Base-by-base conservation (phyloP, 1,139 yeast genomes). In the Blastobotrys ciferrii region DNA sequence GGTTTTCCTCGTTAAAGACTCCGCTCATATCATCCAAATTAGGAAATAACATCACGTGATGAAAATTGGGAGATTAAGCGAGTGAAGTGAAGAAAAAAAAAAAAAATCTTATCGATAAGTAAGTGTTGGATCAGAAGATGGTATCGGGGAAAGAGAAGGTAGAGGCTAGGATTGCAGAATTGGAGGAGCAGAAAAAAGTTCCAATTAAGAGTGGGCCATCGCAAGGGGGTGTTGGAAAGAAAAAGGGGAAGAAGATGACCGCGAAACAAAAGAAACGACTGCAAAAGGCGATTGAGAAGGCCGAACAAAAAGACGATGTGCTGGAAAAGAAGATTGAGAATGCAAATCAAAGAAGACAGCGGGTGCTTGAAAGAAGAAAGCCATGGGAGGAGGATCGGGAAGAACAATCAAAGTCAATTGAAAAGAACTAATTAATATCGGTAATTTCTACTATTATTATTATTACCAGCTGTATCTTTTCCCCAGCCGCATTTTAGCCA, bases 401-500 rank as follows among this genome's bases (percentile, higher is more conserved):
- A 14, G 42, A 28, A 39, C 42, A 30, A 25, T 39, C 32, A 39
- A 36, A n/a, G 23, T 9, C 42, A 39, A 15, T 28, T 18, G 25
- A 11, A 40, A 12, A 30, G 13, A 18, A 28, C 20, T 17, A 18
- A 11, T 41, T 31, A 19, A 28, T 41, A 31, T 5, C 33, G 44
- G n/a, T 41, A 15, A 23, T 35, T 20, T 23, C 28, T 23, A 23
- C 28, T 23, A 23, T 23, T 23, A 23, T 23, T 23, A 23, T 23
- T 23, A 23, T 33, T 18, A 32, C 36, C 9, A 40, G 41, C 17
- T 20, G 42, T 32, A 33, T 57, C 84, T 63, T 80, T 85, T 45
- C 95, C 96, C 96, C 96, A 88, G 30, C 95, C 94, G 60, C 91
- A 82, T 64, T 83, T 84, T 63, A 88, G 70, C 30, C 86, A 84